Base-by-base conservation (phyloP, 192 early-diverging fungal genomes). In the Coemansia umbellata region DNA sequence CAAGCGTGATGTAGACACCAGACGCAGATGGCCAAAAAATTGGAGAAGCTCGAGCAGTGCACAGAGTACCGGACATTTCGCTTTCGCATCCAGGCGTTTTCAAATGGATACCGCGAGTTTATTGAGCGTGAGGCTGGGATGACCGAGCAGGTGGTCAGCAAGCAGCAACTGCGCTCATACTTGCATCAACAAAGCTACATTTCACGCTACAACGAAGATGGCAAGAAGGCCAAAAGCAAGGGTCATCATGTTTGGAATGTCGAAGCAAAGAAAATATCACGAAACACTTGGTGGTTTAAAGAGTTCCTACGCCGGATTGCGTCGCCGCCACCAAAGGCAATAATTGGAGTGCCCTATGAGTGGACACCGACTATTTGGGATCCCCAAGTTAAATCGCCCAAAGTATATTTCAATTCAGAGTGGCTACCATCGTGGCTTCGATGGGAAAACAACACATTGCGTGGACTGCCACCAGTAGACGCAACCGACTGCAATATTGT, bases 181-280 rank as follows among this genome's bases (percentile, higher is more conserved):
- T 74, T 90, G 30, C 85, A 83, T 78, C 82, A 84, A 35, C 85
- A 87, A 57, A 63, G 75, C 59, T 89, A 87, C 66, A 90, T 90
- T 47, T 85, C 81, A 27, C 79, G 88, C 37, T 90, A 87, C 76
- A 90, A 88, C 60, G 88, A 88, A 51, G 86, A 89, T 42, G 88
- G 88, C 39, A 84, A 83, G 54, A 89, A 88, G 52, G 80, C 85
- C 31, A 90, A 90, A 51, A 82, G 80, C 60, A 90, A 90, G 61
- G 88, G 88, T 18, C 84, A 83, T 36, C 85, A 86, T 44, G 87
- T 90, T 28, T 89, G 87, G 87, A 87, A 88, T 32, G 86, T 90
- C 49, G 87, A 90, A 56, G 88, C 87, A 15, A 85, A 85, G 39
- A 88, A 87, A 55, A 84, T 82, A 0, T 77, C 79, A 14, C 67